phyloP scores from a whole-genome alignment of 2,329 filamentous ascomycete genomes.

The Raffaelea arxii region DNA sequence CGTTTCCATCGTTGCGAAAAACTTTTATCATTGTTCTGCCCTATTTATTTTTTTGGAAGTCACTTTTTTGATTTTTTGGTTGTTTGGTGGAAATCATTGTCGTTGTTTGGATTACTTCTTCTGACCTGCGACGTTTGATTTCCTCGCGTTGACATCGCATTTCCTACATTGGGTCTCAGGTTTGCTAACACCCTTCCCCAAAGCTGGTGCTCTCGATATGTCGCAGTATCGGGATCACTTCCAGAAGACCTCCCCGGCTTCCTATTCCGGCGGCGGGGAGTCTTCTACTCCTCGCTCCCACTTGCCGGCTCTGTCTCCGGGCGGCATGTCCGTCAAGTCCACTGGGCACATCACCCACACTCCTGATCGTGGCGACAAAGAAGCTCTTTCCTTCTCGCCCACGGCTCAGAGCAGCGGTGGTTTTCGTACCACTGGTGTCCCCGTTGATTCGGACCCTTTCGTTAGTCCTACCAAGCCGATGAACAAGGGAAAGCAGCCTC shows the following conservation, averaged over 20 bases:
- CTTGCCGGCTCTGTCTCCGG: constrained; percentile 54
- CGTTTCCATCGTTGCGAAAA: no score
- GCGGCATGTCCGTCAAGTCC: constrained; percentile 39
- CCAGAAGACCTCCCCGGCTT: constrained; percentile 39
- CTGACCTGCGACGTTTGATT: background rate
- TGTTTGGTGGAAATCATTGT: no score
- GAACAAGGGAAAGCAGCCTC: constrained; percentile 26
- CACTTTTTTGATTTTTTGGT: no score
- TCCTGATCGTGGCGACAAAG: constrained; percentile 16
- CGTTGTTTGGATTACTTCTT: background rate
- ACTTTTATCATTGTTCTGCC: no score
- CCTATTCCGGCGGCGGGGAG: constrained; percentile 22
- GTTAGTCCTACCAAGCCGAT: constrained; percentile 28
- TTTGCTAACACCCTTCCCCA: background rate
- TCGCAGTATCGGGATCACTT: constrained; percentile 31
- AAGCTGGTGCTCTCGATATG: constrained; percentile 18
- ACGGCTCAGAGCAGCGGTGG: constrained; percentile 15
- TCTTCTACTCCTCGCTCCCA: constrained; percentile 50
- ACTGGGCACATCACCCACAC: constrained; percentile 23
- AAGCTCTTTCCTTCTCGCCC: constrained; percentile 18
- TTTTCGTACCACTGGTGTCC: constrained; percentile 16
- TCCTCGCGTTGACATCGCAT: no score
- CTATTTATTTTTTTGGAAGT: no score
- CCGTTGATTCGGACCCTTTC: constrained; percentile 44
- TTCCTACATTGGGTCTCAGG: background rate